Conservation (phyloP, 352 stramenopile species). For the Achlya hypogyna region DNA sequence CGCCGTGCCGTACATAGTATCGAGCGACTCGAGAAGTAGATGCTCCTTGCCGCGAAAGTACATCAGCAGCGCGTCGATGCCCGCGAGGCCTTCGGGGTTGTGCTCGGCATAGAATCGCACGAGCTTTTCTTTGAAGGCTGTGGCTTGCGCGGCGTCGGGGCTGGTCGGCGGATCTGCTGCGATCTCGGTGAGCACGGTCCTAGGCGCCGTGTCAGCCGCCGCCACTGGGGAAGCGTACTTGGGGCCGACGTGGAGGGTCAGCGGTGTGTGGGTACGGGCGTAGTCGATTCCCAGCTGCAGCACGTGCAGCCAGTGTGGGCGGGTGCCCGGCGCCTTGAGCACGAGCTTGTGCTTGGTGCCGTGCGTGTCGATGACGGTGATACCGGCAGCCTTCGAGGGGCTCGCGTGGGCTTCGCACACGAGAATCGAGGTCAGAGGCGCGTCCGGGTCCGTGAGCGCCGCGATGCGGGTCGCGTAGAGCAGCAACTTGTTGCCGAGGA, state of each 20-base stretch:
- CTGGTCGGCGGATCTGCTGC: conserved; percentile 27
- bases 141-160: background rate
- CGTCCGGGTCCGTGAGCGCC: conserved; percentile 3
- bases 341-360: background rate
- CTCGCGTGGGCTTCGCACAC: background rate
- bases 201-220: background rate
- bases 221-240: background rate
- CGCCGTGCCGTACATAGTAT: conserved; percentile 52
- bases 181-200: conserved; percentile 14
- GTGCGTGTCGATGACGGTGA: background rate
- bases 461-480: conserved; percentile 11
- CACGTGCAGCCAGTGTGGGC: conserved; percentile 9
- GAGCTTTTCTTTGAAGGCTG: conserved; percentile 7
- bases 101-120: conserved; percentile 12
- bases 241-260: background rate
- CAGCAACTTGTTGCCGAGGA: conserved; percentile 10
- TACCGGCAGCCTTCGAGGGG: background rate
- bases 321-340: background rate
- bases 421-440: background rate
- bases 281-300: conserved; percentile 12
- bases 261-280: background rate
- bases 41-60: conserved; percentile 29
- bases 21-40: conserved; percentile 46
- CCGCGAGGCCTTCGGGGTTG: conserved; percentile 9
- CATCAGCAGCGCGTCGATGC: conserved; percentile 7